Conservation (phyloP, 345 rosid species). For the Euclidium syriacum region DNA sequence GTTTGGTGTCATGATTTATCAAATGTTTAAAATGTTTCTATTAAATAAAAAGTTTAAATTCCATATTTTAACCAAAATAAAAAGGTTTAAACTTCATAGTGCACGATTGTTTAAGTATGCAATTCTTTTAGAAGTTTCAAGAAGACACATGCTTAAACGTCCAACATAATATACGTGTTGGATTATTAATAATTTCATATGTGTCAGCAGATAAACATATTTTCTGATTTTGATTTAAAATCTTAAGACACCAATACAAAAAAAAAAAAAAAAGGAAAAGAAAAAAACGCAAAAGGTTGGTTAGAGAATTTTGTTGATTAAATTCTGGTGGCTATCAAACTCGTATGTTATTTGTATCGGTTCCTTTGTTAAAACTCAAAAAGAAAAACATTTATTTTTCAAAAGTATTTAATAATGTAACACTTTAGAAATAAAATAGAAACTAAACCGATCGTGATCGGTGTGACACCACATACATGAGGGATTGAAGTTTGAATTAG, state of each 20-base stretch:
- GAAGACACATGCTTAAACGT: too few relatives aligned
- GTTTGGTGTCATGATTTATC: too few relatives aligned
- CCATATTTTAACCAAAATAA: too few relatives aligned
- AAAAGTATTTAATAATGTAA: not conserved
- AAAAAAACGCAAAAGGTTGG: not conserved
- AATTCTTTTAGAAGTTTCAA: too few relatives aligned
- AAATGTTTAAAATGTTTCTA: too few relatives aligned
- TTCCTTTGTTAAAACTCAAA: not conserved
- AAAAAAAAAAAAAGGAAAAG: not conserved
- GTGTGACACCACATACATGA: slow-evolving; percentile 21
- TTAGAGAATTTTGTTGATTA: not conserved
- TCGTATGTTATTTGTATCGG: not conserved
- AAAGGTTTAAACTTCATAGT: too few relatives aligned
- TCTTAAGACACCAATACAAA: not conserved
- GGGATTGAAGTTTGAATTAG: slow-evolving; percentile 5
- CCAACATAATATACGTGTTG: too few relatives aligned
- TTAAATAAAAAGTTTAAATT: too few relatives aligned
- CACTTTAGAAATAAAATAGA: not conserved
- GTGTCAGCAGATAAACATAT: too few relatives aligned
- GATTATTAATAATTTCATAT: too few relatives aligned
- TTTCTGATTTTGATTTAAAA: too few relatives aligned
- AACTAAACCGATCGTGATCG: slow-evolving; percentile 21
- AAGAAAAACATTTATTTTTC: not conserved
- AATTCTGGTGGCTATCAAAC: not conserved
- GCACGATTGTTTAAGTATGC: too few relatives aligned